Percentiles rank a stretch among this genome's conserved stretches.
Evolutionary conservation across 163 green algal genomes (phyloP).

Genomic region (Chloromonas sp.): DNA sequence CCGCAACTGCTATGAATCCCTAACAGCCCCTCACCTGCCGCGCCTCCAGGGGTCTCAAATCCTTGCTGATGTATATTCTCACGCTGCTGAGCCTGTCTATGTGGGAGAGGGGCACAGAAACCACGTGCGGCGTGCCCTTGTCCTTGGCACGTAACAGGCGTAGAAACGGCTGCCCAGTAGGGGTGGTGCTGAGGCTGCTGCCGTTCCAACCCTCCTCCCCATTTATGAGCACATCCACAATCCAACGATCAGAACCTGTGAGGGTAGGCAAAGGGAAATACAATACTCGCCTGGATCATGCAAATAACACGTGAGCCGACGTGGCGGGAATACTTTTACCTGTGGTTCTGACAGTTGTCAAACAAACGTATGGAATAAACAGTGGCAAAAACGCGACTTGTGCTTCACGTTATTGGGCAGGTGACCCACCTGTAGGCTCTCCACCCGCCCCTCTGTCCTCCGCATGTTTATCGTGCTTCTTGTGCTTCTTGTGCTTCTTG

Average conservation of each 20-base stretch:
- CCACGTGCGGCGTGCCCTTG: constrained; percentile 38
- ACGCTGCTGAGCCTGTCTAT: constrained; percentile 64
- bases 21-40: constrained; percentile 18
- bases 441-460: neutral
- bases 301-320: neutral
- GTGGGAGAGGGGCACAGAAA: constrained; percentile 52
- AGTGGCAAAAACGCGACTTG: too few species aligned
- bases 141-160: constrained; percentile 1
- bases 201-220: constrained; percentile 9
- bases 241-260: constrained; percentile 4
- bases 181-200: neutral
- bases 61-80: constrained; percentile 73
- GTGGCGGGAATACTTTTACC: neutral
- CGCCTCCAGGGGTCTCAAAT: constrained; percentile 62
- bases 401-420: neutral
- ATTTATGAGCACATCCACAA: constrained; percentile 41
- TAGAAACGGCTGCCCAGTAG: neutral
- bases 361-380: too few species aligned
- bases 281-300: too few species aligned
- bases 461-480: neutral
- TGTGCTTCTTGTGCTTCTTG: constrained; percentile 5
- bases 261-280: neutral
- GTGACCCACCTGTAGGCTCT: neutral
- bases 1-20: too few species aligned
- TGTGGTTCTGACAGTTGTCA: neutral